These are phyloP conservation scores for Xylaria sp. DNA, from an alignment of 2,329 filamentous ascomycete genomes.

Conservation along the genomic window DNA sequence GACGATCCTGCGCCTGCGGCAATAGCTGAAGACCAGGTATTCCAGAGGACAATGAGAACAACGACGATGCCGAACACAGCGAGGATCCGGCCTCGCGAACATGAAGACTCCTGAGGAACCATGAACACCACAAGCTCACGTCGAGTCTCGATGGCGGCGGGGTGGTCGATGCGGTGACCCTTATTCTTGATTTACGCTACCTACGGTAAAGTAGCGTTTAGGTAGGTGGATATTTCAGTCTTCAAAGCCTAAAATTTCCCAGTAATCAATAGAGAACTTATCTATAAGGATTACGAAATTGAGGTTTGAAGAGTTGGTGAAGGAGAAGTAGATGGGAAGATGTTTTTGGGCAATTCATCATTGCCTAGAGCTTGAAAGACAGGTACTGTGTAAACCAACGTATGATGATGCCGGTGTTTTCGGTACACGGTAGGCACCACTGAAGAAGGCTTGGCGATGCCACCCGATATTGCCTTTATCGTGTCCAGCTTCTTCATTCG, in stretches of 20 bases:
- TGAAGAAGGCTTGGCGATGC: constrained; percentile 33
- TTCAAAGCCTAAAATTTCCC: neutral
- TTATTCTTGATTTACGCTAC: neutral
- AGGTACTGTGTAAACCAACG: neutral
- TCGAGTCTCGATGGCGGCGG: neutral
- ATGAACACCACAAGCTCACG: constrained; percentile 26
- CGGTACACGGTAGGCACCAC: constrained; percentile 25
- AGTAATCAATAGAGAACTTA: neutral
- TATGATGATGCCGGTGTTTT: constrained; percentile 23
- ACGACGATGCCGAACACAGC: constrained; percentile 31
- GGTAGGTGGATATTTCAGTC: neutral
- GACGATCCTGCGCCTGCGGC: constrained; percentile 6
- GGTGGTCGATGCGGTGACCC: constrained; percentile 19
- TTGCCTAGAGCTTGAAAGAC: constrained; percentile 6
- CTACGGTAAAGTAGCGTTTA: neutral
- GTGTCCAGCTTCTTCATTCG: constrained; percentile 31
- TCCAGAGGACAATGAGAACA: constrained; percentile 36
- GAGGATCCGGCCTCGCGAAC: constrained; percentile 32
- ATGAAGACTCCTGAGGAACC: constrained; percentile 31
- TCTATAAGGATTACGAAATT: neutral
- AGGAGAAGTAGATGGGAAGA: neutral
- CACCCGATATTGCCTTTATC: constrained; percentile 18
- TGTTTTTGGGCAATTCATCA: constrained; percentile 6
- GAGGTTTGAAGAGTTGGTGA: neutral
- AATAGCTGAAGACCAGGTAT: constrained; percentile 19